A percentile compares a stretch with the other conserved stretches of the same genome.
These are phyloP conservation scores for Crataegus laevigata DNA, from an alignment of 306 rosid genomes.

Conservation along the genomic window DNA sequence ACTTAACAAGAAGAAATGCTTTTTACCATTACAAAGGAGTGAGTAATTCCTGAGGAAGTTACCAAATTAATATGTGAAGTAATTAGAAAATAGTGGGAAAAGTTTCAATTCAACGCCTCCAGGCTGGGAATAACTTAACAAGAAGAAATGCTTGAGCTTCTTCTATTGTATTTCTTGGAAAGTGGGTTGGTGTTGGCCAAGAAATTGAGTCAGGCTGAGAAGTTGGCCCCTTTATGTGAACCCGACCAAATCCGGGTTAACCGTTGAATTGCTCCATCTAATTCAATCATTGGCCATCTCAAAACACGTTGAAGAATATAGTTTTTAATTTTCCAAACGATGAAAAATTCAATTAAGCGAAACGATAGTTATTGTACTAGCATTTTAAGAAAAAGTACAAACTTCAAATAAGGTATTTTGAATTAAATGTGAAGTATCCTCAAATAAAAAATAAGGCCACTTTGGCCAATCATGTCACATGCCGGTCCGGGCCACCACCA, in stretches of 20 bases:
- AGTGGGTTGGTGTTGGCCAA: constrained; percentile 4
- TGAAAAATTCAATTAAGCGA: not conserved
- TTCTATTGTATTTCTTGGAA: constrained; percentile 2
- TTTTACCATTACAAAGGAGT: too few species aligned
- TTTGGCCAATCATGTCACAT: too few species aligned
- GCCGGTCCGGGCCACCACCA: too few species aligned
- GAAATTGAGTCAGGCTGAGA: not conserved
- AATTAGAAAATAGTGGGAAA: not conserved
- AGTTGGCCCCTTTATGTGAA: constrained; percentile 23
- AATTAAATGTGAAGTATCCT: too few species aligned
- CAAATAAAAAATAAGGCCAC: too few species aligned
- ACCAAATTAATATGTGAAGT: too few species aligned
- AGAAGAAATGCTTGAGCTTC: not conserved
- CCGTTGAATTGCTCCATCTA: constrained; percentile 27
- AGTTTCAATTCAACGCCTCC: not conserved
- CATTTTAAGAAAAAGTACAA: too few species aligned
- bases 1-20: too few species aligned
- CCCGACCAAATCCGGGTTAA: constrained; percentile 32
- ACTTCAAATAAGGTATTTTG: too few species aligned
- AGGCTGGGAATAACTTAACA: not conserved
- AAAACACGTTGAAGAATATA: not conserved
- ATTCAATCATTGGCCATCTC: constrained; percentile 37
- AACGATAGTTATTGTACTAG: too few species aligned
- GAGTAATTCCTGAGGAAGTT: too few species aligned
- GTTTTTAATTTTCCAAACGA: not conserved